phyloP scores from a whole-genome alignment of 331 rosid species.

The Rosa hybrid region DNA sequence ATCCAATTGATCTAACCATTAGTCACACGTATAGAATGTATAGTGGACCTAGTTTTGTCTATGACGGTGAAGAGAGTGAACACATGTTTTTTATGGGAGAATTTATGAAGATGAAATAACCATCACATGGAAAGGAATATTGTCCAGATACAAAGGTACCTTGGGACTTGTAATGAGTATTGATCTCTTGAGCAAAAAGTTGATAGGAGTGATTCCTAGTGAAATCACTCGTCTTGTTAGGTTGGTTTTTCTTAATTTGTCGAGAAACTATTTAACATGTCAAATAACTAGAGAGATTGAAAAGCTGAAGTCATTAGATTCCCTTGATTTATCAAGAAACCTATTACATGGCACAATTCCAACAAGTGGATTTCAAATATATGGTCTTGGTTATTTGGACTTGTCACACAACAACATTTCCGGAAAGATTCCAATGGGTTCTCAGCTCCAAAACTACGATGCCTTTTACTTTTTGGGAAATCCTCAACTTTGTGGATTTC shows the following conservation, averaged over 20 bases:
- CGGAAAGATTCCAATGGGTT: not conserved
- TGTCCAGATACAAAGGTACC: no score
- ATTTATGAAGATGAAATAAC: not conserved
- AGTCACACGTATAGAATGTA: not conserved
- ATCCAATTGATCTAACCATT: accelerated
- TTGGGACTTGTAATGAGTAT: not conserved
- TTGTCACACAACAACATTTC: not conserved
- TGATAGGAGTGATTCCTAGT: not conserved
- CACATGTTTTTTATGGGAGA: no score
- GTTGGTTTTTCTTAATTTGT: not conserved
- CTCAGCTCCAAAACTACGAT: not conserved
- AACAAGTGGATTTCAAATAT: not conserved
- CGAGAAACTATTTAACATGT: not conserved
- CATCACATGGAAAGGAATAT: not conserved
- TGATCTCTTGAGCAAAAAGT: not conserved
- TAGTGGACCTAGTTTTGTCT: no score
- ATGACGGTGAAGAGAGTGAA: no score
- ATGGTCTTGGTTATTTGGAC: not conserved
- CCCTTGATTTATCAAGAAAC: slow-evolving; percentile 6
- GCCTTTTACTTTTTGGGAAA: not conserved
- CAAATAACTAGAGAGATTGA: not conserved
- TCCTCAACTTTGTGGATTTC: no score
- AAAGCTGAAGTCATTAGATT: not conserved
- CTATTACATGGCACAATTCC: not conserved
- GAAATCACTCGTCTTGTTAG: not conserved